A percentile compares a stretch with the other conserved stretches of the same genome.
Conservation (phyloP, 805 yeast species). For the Hanseniaspora jakobsenii region DNA sequence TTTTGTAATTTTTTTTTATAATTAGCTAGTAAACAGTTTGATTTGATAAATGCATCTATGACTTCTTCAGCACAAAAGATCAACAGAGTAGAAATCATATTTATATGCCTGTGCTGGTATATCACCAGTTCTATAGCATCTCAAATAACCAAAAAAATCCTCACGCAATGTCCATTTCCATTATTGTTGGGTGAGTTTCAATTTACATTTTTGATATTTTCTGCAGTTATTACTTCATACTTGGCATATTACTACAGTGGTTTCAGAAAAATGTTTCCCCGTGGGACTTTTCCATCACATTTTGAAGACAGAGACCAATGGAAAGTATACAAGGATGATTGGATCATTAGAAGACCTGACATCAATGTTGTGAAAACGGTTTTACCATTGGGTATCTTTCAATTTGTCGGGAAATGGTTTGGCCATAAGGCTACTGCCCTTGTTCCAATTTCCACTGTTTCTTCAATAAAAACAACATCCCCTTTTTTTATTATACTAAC, state of each 20-base stretch:
- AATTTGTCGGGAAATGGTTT: conserved; percentile 51
- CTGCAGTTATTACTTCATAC: conserved; percentile 33
- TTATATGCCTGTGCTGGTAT: conserved; percentile 49
- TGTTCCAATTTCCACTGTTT: conserved; percentile 57
- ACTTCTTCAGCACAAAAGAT: background rate
- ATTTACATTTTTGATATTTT: conserved; percentile 39
- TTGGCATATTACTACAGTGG: conserved; percentile 28
- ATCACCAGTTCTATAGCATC: conserved; percentile 50
- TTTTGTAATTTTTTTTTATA: too few relatives aligned
- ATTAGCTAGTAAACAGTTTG: too few relatives aligned
- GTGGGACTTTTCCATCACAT: conserved; percentile 41
- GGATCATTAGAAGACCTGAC: conserved; percentile 26
- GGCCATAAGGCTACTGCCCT: conserved; percentile 53
- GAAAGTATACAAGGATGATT: conserved; percentile 20
- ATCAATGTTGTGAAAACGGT: conserved; percentile 37
- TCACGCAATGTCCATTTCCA: conserved; percentile 47
- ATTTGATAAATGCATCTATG: too few relatives aligned
- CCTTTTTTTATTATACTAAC: conserved; percentile 50
- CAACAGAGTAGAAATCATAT: conserved; percentile 24
- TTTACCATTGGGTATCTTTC: conserved; percentile 54
- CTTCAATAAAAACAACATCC: conserved; percentile 56
- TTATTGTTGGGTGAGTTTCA: conserved; percentile 55
- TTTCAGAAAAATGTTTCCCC: conserved; percentile 35
- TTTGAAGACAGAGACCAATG: conserved; percentile 17
- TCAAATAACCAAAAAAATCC: conserved; percentile 46